A percentile compares a stretch with the other conserved stretches of the same genome.
These are phyloP conservation scores for Cyberlindnera amylophila DNA, from an alignment of 805 yeast species.

Conservation along the genomic window DNA sequence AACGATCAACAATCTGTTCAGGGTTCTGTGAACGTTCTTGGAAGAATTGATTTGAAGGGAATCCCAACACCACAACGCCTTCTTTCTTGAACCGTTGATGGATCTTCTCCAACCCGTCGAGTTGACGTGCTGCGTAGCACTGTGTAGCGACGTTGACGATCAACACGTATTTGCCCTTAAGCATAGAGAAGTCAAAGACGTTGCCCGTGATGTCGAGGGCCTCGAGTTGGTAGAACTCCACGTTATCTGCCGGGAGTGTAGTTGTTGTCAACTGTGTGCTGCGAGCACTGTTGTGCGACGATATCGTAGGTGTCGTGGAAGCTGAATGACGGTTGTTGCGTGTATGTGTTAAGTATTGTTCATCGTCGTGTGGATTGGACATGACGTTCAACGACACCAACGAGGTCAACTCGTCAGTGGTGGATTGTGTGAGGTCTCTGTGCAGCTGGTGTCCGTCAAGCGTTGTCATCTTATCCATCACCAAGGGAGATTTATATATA, in stretches of 20 bases:
- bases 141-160: slow-evolving; percentile 88
- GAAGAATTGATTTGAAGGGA: slow-evolving; percentile 91
- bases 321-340: not conserved
- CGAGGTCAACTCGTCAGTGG: not conserved
- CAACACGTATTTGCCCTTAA: slow-evolving; percentile 77
- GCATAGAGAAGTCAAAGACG: slow-evolving; percentile 52
- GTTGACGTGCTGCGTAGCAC: slow-evolving; percentile 77
- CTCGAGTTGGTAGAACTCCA: slow-evolving; percentile 59
- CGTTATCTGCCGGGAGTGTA: slow-evolving; percentile 3
- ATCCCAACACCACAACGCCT: slow-evolving; percentile 70
- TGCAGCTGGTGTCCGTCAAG: slow-evolving; percentile 7
- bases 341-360: slow-evolving; percentile 7
- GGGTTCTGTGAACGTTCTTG: slow-evolving; percentile 66
- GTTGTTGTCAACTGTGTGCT: no score
- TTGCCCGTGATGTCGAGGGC: slow-evolving; percentile 59
- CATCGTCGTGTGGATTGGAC: slow-evolving; percentile 1
- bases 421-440: slow-evolving; percentile 8
- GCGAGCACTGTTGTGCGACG: no score
- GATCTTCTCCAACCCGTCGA: slow-evolving; percentile 62
- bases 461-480: not conserved
- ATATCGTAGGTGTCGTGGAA: slow-evolving; percentile 1
- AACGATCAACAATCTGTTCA: slow-evolving; percentile 70
- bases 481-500: no score
- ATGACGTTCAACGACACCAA: not conserved
- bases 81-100: slow-evolving; percentile 59